These are phyloP conservation scores for Nakazawaea populi DNA, from an alignment of 805 yeast species.

Conservation along the genomic window DNA sequence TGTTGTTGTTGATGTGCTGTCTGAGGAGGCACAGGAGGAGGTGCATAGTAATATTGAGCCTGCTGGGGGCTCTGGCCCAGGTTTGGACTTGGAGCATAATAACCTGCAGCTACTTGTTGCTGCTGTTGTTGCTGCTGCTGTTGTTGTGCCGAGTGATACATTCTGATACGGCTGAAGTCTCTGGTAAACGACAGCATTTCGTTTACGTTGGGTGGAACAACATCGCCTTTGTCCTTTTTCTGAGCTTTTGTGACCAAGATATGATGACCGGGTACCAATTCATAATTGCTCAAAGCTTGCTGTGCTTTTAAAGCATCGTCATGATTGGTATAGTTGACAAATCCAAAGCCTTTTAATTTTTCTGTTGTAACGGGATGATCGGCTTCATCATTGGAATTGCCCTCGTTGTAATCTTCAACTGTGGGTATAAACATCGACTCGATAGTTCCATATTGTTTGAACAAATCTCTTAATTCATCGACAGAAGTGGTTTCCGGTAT, in stretches of 20 bases:
- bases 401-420: constrained; percentile 18
- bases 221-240: constrained; percentile 29
- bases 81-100: neutral
- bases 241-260: constrained; percentile 40
- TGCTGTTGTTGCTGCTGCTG: neutral
- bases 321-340: constrained; percentile 43
- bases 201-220: neutral
- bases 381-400: neutral
- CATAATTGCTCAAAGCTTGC: constrained; percentile 38
- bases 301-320: constrained; percentile 44
- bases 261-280: constrained; percentile 23
- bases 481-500: constrained; percentile 34
- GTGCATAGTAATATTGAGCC: neutral
- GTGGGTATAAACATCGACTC: constrained; percentile 50
- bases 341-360: constrained; percentile 42
- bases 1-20: neutral
- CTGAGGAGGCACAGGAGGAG: neutral
- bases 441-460: constrained; percentile 41
- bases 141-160: neutral
- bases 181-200: constrained; percentile 2
- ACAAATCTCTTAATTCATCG: constrained; percentile 33
- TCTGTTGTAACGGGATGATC: too few relatives aligned
- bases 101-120: neutral
- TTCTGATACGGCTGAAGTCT: constrained; percentile 6
- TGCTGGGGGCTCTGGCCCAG: neutral